Evolutionary conservation across 2,329 filamentous ascomycete genomes (phyloP), one percentile per base, ranked within the genome.

Genomic region (Incumbomyces lentus): DNA sequence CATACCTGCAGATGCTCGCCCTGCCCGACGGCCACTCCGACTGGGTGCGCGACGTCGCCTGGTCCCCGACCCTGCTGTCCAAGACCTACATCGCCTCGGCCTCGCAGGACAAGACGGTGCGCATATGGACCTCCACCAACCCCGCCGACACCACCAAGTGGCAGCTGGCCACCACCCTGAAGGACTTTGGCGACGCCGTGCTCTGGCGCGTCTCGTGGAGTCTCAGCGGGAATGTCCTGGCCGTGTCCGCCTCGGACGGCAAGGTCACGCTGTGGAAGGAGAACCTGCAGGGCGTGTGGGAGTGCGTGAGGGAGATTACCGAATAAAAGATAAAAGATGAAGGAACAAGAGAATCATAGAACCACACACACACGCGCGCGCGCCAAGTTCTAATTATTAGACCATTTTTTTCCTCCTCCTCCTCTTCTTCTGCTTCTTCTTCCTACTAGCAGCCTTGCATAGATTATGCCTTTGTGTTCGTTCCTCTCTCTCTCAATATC

Each of bases 201-300:
- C 78, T 95, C 49, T 98, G 92, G 92, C 81, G 92, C 47, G 92
- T 95, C 38, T 95, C 87, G 74, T 98, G 92, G 92, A 95, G 88
- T 59, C 73, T 96, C 62, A 95, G 87, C 65, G 92, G 92, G 44
- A 98, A 98, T 64, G 89, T 96, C 16, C 74, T 98, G 58, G 92
- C 92, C 8, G 87, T 95, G 52, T 92, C 85, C 62, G 87, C 87
- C 33, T 86, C 84, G 19, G 90, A 98, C 68, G 98, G 98, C 74
- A 89, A 93, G 70, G 89, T 98, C 47, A 93, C 84, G 45, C 68
- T 98, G 65, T 98, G 90, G 90, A 98, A 96, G 76, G 92, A 98
- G 76, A 94, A 94, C 64, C 72, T 98, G 58, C 85, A 84, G 64
- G 92, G 92, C 46, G 86, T 94, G 62, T 98, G 92, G 92, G 89